These are phyloP conservation scores for Suhomyces atakaporum DNA, from an alignment of 1,139 yeast species.

Conservation along the genomic window DNA sequence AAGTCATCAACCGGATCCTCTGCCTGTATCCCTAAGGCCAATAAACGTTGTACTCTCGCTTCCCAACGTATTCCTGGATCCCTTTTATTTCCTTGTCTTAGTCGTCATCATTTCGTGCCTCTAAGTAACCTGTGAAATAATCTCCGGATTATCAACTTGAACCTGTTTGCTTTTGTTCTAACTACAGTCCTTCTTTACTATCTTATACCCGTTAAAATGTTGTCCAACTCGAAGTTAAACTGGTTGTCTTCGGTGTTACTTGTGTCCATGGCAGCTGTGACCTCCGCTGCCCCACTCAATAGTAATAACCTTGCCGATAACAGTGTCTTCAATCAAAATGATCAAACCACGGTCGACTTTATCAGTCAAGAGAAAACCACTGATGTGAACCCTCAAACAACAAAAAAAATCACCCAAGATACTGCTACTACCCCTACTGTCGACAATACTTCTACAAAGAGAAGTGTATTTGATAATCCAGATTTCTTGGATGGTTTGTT, in stretches of 20 bases:
- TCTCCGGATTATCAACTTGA: not conserved
- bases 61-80: not conserved
- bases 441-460: conserved; percentile 3
- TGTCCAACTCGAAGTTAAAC: conserved; percentile 12
- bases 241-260: conserved; percentile 11
- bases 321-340: not conserved
- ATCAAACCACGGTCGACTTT: not conserved
- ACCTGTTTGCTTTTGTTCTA: conserved; percentile 14
- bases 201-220: conserved; percentile 10
- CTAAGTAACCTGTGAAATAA: not conserved
- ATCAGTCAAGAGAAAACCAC: not conserved
- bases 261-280: conserved; percentile 10
- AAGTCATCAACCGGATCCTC: not conserved
- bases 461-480: conserved; percentile 4
- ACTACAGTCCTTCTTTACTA: conserved; percentile 20
- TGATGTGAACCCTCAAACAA: not conserved
- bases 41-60: conserved; percentile 1
- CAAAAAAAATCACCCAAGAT: not conserved
- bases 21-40: not conserved
- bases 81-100: not conserved
- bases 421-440: not conserved
- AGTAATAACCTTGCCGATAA: not conserved
- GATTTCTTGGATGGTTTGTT: conserved; percentile 1
- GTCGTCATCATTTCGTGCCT: not conserved
- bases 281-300: conserved; percentile 7